Conservation (phyloP, 148 eudicot species). For the Arctostaphylos glauca region DNA sequence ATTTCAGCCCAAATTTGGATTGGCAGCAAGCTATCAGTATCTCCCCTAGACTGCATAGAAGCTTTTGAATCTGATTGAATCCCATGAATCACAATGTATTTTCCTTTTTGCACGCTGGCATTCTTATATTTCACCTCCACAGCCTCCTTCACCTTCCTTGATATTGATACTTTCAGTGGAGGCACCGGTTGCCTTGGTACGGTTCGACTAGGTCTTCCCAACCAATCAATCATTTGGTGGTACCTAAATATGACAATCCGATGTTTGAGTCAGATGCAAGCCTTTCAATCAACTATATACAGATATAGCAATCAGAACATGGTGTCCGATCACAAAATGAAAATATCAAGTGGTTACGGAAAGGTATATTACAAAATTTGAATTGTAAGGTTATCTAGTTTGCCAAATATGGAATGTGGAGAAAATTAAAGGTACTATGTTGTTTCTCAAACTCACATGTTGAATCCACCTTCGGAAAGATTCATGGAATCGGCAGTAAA, state of each 20-base stretch:
- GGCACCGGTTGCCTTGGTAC: slow-evolving; percentile 59
- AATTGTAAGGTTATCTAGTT: background rate
- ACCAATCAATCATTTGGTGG: slow-evolving; percentile 79
- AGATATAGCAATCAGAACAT: background rate
- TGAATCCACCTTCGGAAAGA: slow-evolving; percentile 78
- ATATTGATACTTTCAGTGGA: slow-evolving; percentile 71
- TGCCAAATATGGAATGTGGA: background rate
- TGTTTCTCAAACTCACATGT: slow-evolving; percentile 49
- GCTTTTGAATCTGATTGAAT: slow-evolving; percentile 81
- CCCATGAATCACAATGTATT: slow-evolving; percentile 86
- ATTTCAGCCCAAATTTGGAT: slow-evolving; percentile 71
- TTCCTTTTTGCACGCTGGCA: slow-evolving; percentile 77
- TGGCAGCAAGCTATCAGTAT: slow-evolving; percentile 84
- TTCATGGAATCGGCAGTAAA: slow-evolving; percentile 58
- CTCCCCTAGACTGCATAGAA: slow-evolving; percentile 88
- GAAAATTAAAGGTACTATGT: background rate
- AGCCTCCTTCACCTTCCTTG: slow-evolving; percentile 68
- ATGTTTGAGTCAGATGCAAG: background rate
- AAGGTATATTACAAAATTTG: background rate
- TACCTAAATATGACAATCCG: slow-evolving; percentile 44
- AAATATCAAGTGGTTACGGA: background rate
- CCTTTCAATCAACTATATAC: background rate
- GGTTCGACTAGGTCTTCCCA: slow-evolving; percentile 60
- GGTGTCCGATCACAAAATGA: background rate
- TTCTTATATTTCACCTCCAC: slow-evolving; percentile 68